Percentiles rank a stretch among this genome's conserved stretches.
phyloP scores from a whole-genome alignment of 2,329 filamentous ascomycete genomes.

The Claviceps purpurea region DNA sequence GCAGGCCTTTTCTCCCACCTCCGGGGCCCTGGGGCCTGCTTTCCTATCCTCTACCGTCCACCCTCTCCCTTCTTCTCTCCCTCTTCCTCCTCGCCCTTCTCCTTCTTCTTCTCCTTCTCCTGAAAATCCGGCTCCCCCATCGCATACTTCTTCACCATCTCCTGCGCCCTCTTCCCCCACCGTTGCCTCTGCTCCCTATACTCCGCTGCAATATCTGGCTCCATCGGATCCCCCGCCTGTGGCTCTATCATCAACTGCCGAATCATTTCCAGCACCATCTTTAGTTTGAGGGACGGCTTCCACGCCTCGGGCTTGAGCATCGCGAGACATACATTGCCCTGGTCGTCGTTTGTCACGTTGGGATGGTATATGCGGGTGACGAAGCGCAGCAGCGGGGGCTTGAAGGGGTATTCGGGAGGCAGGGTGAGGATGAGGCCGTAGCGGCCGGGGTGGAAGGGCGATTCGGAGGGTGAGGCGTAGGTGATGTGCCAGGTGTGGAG shows the following conservation, averaged over 20 bases:
- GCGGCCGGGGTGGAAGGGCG: conserved; percentile 47
- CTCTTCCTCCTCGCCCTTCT: not conserved
- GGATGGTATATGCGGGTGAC: conserved; percentile 89
- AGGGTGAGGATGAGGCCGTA: conserved; percentile 64
- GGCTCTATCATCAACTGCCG: conserved; percentile 64
- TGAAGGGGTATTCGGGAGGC: conserved; percentile 79
- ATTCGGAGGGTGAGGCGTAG: conserved; percentile 29
- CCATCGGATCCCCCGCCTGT: conserved; percentile 80
- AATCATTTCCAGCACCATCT: conserved; percentile 63
- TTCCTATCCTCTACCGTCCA: not conserved
- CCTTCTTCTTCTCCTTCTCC: not conserved
- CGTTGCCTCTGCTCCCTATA: conserved; percentile 53
- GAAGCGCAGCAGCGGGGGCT: conserved; percentile 68
- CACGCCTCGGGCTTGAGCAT: conserved; percentile 77
- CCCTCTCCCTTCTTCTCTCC: not conserved
- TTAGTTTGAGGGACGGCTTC: conserved; percentile 76
- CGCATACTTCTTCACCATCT: conserved; percentile 66
- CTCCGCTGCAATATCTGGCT: conserved; percentile 75
- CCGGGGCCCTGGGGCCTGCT: too few relatives aligned
- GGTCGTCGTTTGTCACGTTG: conserved; percentile 78
- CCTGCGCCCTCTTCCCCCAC: conserved; percentile 62
- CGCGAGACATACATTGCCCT: conserved; percentile 74
- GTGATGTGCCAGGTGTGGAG: conserved; percentile 40
- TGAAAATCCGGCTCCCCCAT: conserved; percentile 26
- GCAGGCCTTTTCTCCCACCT: not conserved